phyloP scores from a whole-genome alignment of 1,284 basidiomycete genomes.

The Apiotrichum laibachii region DNA sequence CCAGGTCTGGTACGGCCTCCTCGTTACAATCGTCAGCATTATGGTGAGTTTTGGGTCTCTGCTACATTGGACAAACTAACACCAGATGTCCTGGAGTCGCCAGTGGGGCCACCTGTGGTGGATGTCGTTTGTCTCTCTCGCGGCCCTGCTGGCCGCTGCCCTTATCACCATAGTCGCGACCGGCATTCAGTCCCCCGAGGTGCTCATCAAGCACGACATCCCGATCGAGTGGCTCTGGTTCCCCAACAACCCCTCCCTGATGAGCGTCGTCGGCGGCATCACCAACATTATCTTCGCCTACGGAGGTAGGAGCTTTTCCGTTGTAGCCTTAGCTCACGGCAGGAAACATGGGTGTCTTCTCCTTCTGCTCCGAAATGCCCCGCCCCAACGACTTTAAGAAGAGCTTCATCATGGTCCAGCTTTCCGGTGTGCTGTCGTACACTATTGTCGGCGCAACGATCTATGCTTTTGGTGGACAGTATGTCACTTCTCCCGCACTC shows the following conservation, averaged over 20 bases:
- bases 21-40: conserved; percentile 36
- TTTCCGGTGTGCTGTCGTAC: conserved; percentile 32
- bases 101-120: conserved; percentile 37
- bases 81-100: conserved; percentile 30
- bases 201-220: conserved; percentile 19
- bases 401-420: conserved; percentile 40
- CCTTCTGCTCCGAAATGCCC: conserved; percentile 45
- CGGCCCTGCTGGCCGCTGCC: conserved; percentile 34
- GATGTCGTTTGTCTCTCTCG: conserved; percentile 37
- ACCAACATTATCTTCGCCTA: conserved; percentile 45
- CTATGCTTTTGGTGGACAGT: conserved; percentile 44
- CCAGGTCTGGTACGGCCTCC: conserved; percentile 39
- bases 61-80: too few species aligned
- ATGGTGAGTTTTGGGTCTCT: too few species aligned
- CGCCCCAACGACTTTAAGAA: conserved; percentile 47
- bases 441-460: conserved; percentile 36
- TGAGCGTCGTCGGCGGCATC: conserved; percentile 39
- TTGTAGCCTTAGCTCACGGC: too few species aligned
- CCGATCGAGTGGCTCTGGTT: conserved; percentile 36
- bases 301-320: too few species aligned
- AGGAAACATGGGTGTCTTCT: conserved; percentile 44
- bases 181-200: conserved; percentile 29
- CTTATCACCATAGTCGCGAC: conserved; percentile 40
- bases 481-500: conserved; percentile 40
- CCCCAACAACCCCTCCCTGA: conserved; percentile 33